Evolutionary conservation across 164 flowering plant species (phyloP).

Genomic region (Piper longum): DNA sequence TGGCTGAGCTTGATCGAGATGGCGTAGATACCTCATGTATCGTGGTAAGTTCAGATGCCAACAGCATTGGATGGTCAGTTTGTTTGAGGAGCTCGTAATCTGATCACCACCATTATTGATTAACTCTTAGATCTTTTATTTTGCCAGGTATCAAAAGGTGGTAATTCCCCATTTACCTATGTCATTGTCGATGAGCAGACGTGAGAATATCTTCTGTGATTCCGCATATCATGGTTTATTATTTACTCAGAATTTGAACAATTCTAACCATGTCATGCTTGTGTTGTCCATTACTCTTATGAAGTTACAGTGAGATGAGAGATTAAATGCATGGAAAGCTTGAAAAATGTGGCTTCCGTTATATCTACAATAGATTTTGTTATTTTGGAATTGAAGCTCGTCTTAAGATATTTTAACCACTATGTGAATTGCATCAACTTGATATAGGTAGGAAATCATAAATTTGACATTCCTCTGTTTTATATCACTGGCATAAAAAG

Average conservation of each 20-base stretch:
- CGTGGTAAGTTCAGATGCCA: constrained; percentile 34
- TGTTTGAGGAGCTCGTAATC: neutral
- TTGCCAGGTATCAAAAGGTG: constrained; percentile 65
- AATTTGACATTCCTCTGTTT: too few relatives aligned
- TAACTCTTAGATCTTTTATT: constrained; percentile 2
- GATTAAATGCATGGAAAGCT: too few relatives aligned
- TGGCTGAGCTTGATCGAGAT: constrained; percentile 76
- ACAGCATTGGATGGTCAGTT: neutral
- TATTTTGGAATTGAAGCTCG: too few relatives aligned
- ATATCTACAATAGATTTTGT: too few relatives aligned
- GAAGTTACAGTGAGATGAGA: too few relatives aligned
- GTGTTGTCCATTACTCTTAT: too few relatives aligned
- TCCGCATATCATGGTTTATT: neutral
- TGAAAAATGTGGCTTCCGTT: too few relatives aligned
- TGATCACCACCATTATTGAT: neutral
- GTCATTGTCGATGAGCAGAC: constrained; percentile 69
- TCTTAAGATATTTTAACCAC: too few relatives aligned
- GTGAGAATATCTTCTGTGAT: constrained; percentile 28
- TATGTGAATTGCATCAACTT: too few relatives aligned
- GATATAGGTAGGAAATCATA: too few relatives aligned
- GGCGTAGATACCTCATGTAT: constrained; percentile 74
- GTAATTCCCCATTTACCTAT: constrained; percentile 80
- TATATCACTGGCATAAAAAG: too few relatives aligned
- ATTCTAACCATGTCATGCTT: too few relatives aligned
- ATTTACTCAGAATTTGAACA: neutral